These are phyloP conservation scores for Phytopythium cucurbitacearum DNA, from an alignment of 352 stramenopile species.

Conservation along the genomic window DNA sequence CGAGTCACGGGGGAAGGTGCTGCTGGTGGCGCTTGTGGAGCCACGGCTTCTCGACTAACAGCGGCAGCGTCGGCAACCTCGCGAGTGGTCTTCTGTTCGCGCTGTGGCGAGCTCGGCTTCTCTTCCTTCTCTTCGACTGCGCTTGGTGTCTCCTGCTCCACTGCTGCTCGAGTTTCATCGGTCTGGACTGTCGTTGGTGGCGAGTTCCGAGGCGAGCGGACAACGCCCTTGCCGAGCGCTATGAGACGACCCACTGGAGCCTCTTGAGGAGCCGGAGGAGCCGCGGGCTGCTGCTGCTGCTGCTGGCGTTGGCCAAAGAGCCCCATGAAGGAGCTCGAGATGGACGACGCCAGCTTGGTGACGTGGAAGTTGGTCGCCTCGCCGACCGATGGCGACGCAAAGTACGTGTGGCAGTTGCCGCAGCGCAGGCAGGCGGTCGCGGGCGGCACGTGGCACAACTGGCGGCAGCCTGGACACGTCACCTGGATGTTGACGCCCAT, in stretches of 20 bases:
- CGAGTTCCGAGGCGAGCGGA: slow-evolving; percentile 19
- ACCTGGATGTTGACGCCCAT: slow-evolving; percentile 85
- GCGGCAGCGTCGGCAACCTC: background rate
- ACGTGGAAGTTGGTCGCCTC: slow-evolving; percentile 86
- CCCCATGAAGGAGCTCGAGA: slow-evolving; percentile 72
- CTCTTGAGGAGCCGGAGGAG: slow-evolving; percentile 14
- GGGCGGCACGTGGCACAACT: slow-evolving; percentile 70
- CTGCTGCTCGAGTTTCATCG: background rate
- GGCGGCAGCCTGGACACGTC: slow-evolving; percentile 72
- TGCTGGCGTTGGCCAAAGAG: slow-evolving; percentile 48
- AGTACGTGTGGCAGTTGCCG: slow-evolving; percentile 77
- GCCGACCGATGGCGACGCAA: slow-evolving; percentile 70
- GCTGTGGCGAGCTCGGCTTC: background rate
- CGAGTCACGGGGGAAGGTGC: no score
- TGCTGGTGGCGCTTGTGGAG: background rate
- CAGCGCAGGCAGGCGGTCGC: slow-evolving; percentile 76
- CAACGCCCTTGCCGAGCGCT: slow-evolving; percentile 49
- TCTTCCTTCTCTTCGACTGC: slow-evolving; percentile 7
- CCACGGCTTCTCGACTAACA: slow-evolving; percentile 1
- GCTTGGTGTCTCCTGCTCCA: background rate
- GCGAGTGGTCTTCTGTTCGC: background rate
- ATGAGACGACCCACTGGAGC: slow-evolving; percentile 56
- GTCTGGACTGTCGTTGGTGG: slow-evolving; percentile 2
- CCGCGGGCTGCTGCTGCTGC: slow-evolving; percentile 23
- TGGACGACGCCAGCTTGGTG: slow-evolving; percentile 64